Conservation (phyloP, 257 asterid genomes). For the Voacanga thouarsii region DNA sequence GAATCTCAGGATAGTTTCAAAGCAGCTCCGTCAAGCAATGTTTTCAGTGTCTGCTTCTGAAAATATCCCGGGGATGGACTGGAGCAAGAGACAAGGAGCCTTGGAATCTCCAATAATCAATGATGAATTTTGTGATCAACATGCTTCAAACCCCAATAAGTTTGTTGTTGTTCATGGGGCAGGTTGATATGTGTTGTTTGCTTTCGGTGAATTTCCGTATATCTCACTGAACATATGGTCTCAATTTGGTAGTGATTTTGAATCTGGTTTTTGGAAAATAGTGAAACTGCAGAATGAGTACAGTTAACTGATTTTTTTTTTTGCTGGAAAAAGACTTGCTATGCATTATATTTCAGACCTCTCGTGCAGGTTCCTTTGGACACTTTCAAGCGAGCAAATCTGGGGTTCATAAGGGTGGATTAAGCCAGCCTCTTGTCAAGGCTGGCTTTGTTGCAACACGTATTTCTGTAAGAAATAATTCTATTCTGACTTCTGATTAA, state of each 20-base stretch:
- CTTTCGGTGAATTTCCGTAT: background rate
- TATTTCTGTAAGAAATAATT: constrained; percentile 62
- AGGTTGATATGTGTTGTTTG: constrained; percentile 40
- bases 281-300: background rate
- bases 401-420: constrained; percentile 91
- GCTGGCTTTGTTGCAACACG: constrained; percentile 97
- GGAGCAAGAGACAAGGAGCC: constrained; percentile 84
- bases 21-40: constrained; percentile 78
- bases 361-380: constrained; percentile 81
- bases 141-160: constrained; percentile 39
- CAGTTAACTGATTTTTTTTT: background rate
- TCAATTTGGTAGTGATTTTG: background rate
- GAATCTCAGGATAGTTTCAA: constrained; percentile 54
- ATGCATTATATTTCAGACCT: background rate
- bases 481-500: background rate
- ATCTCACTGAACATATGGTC: background rate
- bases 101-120: constrained; percentile 34
- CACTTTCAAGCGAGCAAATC: constrained; percentile 97
- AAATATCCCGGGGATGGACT: constrained; percentile 65
- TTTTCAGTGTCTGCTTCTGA: constrained; percentile 37
- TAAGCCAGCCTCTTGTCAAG: constrained; percentile 68
- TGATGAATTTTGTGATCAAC: constrained; percentile 41
- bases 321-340: background rate
- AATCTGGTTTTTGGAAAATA: background rate
- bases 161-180: constrained; percentile 92